Evolutionary conservation across 1,139 yeast genomes (phyloP), one percentile per base, ranked within the genome.

Genomic region (Blastobotrys petasosporus): DNA sequence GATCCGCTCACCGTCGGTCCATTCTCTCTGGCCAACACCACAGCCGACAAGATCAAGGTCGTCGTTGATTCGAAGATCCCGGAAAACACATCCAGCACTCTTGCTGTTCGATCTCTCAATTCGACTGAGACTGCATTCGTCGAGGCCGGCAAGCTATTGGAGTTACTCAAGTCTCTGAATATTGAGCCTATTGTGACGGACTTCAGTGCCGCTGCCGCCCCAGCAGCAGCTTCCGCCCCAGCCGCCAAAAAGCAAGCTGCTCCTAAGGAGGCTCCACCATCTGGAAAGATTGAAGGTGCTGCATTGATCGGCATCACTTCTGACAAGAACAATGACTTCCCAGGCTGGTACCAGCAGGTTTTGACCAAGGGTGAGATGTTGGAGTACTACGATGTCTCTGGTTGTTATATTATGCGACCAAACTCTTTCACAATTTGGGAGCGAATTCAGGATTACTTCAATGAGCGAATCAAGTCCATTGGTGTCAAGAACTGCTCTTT

Each of bases 341-440:
- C 98, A 51, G 80, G 88, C 45, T 94, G 99, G 99, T 94, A 92
- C 73, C 88, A 90, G 56, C 97, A 94, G 73, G 84, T 94, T 50
- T 76, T 88, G 54, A 84, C 92, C 60, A 94, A 48, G 73, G 94
- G 96, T 68, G 98, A 94, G 69, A 86, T 94, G 95, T 76, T 94
- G 63, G 98, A 94, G 67, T 94, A 94, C 73, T 92, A 94, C 63
- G 98, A 94, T 65, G 97, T 94, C 46, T 90, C 97, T 37, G 99
- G 99, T 57, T 94, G 99, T 74, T 94, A 94, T 69, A 92, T 94
- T 60, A 76, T 94, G 75, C 85, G 97, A 71, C 99, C 99, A 51
- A 85, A 90, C 60, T 90, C 98, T 9, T 94, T 87, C 68, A 73
- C 82, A 49, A 81, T 94, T 52, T 94, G 99, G 99, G 98, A 94